Conservation (phyloP, 208 protist species). For the Crithidia thermophila region DNA sequence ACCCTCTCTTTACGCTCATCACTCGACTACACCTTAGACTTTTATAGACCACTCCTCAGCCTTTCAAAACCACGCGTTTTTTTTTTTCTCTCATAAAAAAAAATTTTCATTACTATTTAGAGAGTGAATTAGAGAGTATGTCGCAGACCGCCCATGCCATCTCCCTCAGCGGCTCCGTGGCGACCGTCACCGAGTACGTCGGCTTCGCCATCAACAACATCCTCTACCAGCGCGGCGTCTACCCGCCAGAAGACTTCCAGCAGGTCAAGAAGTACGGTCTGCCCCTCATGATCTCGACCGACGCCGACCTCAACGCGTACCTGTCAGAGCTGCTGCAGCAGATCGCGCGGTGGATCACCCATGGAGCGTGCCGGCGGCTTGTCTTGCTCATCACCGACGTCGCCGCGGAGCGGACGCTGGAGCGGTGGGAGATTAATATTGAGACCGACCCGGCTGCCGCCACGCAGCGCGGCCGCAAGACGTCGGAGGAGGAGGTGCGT, state of each 20-base stretch:
- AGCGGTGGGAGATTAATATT: conserved; percentile 97
- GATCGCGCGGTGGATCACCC: conserved; percentile 92
- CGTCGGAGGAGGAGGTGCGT: conserved; percentile 89
- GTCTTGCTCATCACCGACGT: conserved; percentile 93
- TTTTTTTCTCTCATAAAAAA: not conserved
- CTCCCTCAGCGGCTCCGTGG: conserved; percentile 95
- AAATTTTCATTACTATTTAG: not conserved
- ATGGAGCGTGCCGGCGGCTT: conserved; percentile 92
- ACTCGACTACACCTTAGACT: not conserved
- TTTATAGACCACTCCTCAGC: not conserved
- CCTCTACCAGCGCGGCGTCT: conserved; percentile 98
- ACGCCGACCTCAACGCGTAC: conserved; percentile 96
- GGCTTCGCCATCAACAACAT: conserved; percentile 93
- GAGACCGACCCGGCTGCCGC: conserved; percentile 14
- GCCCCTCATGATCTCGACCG: conserved; percentile 93
- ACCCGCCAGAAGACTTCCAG: conserved; percentile 96
- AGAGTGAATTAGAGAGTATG: conserved; percentile 18
- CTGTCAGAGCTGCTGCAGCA: conserved; percentile 95
- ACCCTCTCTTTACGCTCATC: not conserved
- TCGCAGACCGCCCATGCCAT: conserved; percentile 77
- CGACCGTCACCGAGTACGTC: conserved; percentile 99
- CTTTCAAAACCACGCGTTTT: not conserved
- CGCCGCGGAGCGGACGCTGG: conserved; percentile 70
- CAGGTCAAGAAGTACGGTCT: conserved; percentile 96
- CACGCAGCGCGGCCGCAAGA: conserved; percentile 7